A percentile compares a stretch with the other conserved stretches of the same genome.
Conservation (phyloP, 768 basidiomycete species). For the Mycena leptocephala region DNA sequence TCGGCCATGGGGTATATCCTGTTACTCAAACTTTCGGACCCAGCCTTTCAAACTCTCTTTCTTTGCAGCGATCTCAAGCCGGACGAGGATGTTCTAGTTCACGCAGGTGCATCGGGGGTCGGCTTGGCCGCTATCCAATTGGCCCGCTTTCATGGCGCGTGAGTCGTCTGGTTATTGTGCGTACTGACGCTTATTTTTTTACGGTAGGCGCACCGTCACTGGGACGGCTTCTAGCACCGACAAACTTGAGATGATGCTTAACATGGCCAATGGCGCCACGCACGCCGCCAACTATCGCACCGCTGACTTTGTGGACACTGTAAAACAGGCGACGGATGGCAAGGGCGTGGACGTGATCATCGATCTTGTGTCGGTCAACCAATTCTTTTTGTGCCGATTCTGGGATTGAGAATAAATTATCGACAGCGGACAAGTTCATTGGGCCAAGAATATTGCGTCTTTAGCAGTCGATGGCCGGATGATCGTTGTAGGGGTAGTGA, state of each 20-base stretch:
- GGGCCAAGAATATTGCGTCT: conserved; percentile 78
- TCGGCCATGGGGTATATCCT: not conserved
- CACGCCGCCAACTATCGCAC: conserved; percentile 89
- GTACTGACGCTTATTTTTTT: conserved; percentile 14
- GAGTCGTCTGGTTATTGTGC: conserved; percentile 49
- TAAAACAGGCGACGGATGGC: conserved; percentile 76
- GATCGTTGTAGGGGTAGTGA: conserved; percentile 76
- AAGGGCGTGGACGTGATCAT: conserved; percentile 88
- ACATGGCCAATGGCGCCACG: conserved; percentile 77
- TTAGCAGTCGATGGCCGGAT: conserved; percentile 83
- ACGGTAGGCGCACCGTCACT: conserved; percentile 75
- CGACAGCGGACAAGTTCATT: conserved; percentile 74
- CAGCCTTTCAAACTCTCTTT: conserved; percentile 68
- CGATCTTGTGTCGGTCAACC: conserved; percentile 72
- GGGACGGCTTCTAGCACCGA: conserved; percentile 90
- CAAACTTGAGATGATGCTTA: conserved; percentile 84
- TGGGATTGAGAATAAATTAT: not conserved
- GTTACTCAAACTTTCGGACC: not conserved
- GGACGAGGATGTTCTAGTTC: conserved; percentile 86
- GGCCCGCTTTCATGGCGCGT: conserved; percentile 83
- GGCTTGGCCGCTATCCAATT: conserved; percentile 92
- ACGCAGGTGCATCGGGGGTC: conserved; percentile 93
- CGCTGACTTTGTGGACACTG: conserved; percentile 82
- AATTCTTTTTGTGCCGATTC: not conserved
- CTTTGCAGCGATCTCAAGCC: conserved; percentile 77